Evolutionary conservation across 2,329 filamentous ascomycete genomes (phyloP), one percentile per base, ranked within the genome.

Genomic region (Diaporthe capsici): DNA sequence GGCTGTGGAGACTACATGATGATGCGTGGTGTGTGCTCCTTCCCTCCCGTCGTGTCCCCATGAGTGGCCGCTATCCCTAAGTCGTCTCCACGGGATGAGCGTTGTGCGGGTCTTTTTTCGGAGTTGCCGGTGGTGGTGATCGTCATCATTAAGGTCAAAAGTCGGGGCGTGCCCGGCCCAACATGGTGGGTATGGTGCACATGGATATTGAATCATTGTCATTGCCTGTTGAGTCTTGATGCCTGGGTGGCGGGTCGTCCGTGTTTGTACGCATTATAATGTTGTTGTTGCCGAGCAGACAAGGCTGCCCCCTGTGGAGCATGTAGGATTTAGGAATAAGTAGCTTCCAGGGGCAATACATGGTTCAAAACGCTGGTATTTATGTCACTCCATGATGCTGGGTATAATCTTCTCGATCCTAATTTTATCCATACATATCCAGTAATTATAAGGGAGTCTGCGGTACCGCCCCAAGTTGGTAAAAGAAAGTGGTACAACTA

Each of bases 1-100:
- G 85, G 86, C 86, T 37, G 81, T 86, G 49, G 85, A 86, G 77
- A 70, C 81, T 34, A 84, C 67, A 28, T 77, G 58, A 74, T 25
- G 6, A 71, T 15, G 3, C 15, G 3, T 37, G 42, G 4, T 4
- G 6, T 39, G 3, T 28, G 17, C 25, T 17, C 8, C 22, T 39
- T 31, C 28, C 42, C 31, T 15, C 34, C 25, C 25, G 10, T 28
- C 25, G 13, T 53, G 25, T 28, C 20, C 28, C 12, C 25, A 17
- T 31, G 65, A 13, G 25, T 13, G 8, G 31, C 15, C 5, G 12
- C 22, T 39, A 9, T 9, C 13, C 5, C 22, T 4, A 8, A 28
- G 49, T 42, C 6, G 31, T 42, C 34, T 22, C 15, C n/a, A 42
- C n/a, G 34, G n/a, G 34, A 34, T 8, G n/a, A 53, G 47, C 20